Percentiles rank a stretch among this genome's conserved stretches.
phyloP scores from a whole-genome alignment of 2,329 filamentous ascomycete genomes.

The Mycosphaerella arachidis region DNA sequence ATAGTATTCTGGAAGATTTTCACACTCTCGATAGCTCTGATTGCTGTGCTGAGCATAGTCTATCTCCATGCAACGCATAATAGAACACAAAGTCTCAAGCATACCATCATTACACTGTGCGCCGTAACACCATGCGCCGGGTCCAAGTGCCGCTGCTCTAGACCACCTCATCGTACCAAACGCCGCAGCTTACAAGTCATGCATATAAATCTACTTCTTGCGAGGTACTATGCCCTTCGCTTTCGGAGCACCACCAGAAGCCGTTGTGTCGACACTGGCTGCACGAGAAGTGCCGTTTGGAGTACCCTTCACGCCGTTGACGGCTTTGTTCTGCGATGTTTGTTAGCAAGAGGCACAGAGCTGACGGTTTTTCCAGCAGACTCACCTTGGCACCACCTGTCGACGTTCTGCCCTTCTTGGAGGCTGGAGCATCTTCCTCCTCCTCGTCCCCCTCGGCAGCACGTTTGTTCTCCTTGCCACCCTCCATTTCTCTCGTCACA shows the following conservation, averaged over 20 bases:
- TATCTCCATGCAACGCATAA: neutral
- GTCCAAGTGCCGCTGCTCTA: neutral
- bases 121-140: neutral
- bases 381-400: conserved; percentile 62
- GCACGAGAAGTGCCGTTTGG: conserved; percentile 77
- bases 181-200: neutral
- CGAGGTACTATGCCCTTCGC: conserved; percentile 41
- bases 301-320: conserved; percentile 80
- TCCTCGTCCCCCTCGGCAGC: conserved; percentile 77
- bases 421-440: conserved; percentile 67
- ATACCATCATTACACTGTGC: neutral
- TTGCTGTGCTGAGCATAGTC: neutral
- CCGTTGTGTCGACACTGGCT: conserved; percentile 78
- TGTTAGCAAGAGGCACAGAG: conserved; percentile 8
- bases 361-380: neutral
- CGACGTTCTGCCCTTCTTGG: conserved; percentile 89
- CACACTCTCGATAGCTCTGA: neutral
- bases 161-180: neutral
- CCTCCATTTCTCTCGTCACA: conserved; percentile 90
- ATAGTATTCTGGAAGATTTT: neutral
- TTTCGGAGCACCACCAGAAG: conserved; percentile 48
- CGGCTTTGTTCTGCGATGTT: conserved; percentile 72
- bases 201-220: conserved; percentile 19
- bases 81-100: neutral
- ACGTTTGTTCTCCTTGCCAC: conserved; percentile 59